Conservation (phyloP, 257 asterid species). For the Craterostigma plantagineum region DNA sequence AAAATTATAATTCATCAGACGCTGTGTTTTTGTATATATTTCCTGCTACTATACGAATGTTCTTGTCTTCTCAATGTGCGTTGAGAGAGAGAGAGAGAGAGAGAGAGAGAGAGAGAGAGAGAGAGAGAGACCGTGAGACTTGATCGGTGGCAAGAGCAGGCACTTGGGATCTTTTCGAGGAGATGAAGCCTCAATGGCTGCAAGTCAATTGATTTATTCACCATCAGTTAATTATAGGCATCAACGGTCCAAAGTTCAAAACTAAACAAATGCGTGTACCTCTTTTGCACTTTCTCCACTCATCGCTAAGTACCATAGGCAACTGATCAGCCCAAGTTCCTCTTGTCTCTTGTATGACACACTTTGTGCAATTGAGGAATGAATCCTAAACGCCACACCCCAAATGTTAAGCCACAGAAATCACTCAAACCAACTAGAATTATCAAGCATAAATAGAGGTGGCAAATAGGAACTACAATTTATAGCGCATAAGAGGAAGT, state of each 20-base stretch:
- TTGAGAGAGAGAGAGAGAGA: constrained; percentile 8
- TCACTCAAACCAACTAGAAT: constrained; percentile 5
- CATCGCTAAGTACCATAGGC: constrained; percentile 50
- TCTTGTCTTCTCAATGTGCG: too few relatives aligned
- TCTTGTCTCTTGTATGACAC: constrained; percentile 57
- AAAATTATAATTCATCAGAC: constrained; percentile 12
- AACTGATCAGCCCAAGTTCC: constrained; percentile 87
- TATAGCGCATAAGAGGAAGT: background rate
- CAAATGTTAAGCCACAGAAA: constrained; percentile 9
- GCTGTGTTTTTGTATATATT: background rate
- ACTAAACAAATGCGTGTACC: constrained; percentile 18
- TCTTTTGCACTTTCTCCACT: constrained; percentile 98
- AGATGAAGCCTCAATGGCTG: constrained; percentile 89
- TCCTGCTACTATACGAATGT: too few relatives aligned
- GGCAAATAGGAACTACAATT: constrained; percentile 3
- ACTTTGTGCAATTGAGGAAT: constrained; percentile 26
- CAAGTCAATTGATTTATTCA: constrained; percentile 11
- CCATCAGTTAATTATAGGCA: constrained; percentile 4
- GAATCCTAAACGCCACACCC: constrained; percentile 38
- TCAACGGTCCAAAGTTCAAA: constrained; percentile 3
- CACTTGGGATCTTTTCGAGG: constrained; percentile 74
- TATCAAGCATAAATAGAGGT: constrained; percentile 8
- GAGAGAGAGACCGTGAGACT: constrained; percentile 34
- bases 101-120: constrained; percentile 28
- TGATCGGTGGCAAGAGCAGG: constrained; percentile 36